A percentile compares a stretch with the other conserved stretches of the same genome.
Conservation (phyloP, 2,329 filamentous ascomycete species). For the Neonectria punicea region DNA sequence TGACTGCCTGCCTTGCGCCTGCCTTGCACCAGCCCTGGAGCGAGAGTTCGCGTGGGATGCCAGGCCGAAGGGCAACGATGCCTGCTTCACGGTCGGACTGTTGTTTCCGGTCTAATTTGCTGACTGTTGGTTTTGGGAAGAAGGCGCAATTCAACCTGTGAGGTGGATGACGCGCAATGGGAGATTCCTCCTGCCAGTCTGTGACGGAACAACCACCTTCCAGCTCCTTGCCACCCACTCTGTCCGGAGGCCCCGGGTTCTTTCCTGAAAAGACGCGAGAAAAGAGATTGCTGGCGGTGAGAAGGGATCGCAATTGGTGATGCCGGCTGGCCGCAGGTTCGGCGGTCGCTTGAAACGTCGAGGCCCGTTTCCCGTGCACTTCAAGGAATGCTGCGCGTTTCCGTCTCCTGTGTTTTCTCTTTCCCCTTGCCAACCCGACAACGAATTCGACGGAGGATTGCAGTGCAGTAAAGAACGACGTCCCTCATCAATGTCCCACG, state of each 20-base stretch:
- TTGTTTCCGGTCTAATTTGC: not conserved
- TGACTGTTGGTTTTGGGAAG: not conserved
- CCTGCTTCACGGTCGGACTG: not conserved
- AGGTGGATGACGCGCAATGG: not conserved
- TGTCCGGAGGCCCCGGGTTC: not conserved
- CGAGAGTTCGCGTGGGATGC: slow-evolving; percentile 9
- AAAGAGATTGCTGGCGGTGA: not conserved
- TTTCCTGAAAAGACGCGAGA: not conserved
- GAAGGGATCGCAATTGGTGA: not conserved
- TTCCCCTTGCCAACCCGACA: not conserved
- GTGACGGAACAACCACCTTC: not conserved
- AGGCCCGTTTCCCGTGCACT: not conserved
- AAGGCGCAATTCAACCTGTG: not conserved
- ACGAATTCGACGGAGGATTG: not conserved
- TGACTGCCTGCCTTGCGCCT: not conserved
- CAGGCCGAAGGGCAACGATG: not conserved
- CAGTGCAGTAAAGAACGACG: not conserved
- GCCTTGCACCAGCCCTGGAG: not conserved
- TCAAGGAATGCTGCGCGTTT: not conserved
- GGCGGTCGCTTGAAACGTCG: not conserved
- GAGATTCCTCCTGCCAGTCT: not conserved
- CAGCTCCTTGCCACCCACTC: not conserved
- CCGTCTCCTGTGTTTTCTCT: not conserved
- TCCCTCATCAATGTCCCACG: not conserved
- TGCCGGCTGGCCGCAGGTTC: not conserved